A percentile compares a stretch with the other conserved stretches of the same genome.
These are phyloP conservation scores for Lunasporangiospora selenospora DNA, from an alignment of 192 early-diverging fungal genomes.

Conservation along the genomic window DNA sequence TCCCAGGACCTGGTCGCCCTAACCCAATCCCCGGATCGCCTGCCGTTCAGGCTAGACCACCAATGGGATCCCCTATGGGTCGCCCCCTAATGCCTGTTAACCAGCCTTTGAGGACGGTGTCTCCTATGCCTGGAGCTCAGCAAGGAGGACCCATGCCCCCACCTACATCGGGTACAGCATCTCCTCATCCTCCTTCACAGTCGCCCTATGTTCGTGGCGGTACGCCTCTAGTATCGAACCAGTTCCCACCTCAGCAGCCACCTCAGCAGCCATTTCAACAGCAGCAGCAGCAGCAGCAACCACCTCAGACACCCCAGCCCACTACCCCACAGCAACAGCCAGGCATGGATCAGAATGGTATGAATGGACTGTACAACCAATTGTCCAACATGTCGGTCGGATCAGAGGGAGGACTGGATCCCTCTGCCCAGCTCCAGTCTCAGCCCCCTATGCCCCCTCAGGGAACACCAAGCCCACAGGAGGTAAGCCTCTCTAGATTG, in stretches of 20 bases:
- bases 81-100: constrained; percentile 20
- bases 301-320: constrained; percentile 10
- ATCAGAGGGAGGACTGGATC: constrained; percentile 13
- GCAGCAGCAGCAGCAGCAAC: constrained; percentile 10
- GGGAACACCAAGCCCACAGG: constrained; percentile 15
- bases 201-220: constrained; percentile 8
- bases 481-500: no score
- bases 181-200: constrained; percentile 22
- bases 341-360: constrained; percentile 22
- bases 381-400: constrained; percentile 34
- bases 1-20: constrained; percentile 23
- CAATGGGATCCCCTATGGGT: constrained; percentile 26
- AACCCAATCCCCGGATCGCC: no score
- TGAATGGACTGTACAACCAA: constrained; percentile 24
- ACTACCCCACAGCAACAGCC: not conserved
- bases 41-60: constrained; percentile 18
- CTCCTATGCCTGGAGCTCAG: constrained; percentile 23
- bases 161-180: constrained; percentile 13
- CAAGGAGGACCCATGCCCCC: constrained; percentile 17
- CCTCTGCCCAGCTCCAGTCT: no score
- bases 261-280: constrained; percentile 15
- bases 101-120: constrained; percentile 34
- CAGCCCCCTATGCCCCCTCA: constrained; percentile 18
- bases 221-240: constrained; percentile 24
- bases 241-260: not conserved